Percentiles rank a stretch among this genome's conserved stretches.
These are phyloP conservation scores for Neospermospora avenae DNA, from an alignment of 2,329 filamentous ascomycete genomes.

Conservation along the genomic window DNA sequence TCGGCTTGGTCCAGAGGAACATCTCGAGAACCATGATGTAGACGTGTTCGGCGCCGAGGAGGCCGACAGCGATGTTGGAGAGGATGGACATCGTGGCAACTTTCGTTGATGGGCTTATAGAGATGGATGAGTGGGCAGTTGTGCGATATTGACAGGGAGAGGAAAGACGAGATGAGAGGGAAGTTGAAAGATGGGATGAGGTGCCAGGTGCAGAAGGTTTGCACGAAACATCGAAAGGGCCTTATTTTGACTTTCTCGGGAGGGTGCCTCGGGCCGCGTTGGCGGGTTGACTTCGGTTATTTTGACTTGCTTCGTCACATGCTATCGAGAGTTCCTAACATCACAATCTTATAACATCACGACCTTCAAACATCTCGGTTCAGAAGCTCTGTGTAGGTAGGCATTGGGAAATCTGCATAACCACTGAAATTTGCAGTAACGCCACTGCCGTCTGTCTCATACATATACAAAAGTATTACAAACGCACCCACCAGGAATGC, in stretches of 20 bases:
- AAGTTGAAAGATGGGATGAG: background rate
- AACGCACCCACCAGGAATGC: constrained; percentile 4
- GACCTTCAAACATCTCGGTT: background rate
- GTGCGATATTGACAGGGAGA: too few relatives aligned
- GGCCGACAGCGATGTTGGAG: constrained; percentile 37
- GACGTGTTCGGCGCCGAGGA: constrained; percentile 43
- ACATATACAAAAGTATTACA: constrained; percentile 7
- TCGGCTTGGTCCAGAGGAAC: constrained; percentile 48
- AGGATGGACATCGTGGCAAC: constrained; percentile 40
- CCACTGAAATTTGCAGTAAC: background rate
- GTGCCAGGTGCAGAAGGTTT: background rate
- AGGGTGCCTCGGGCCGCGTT: too few relatives aligned
- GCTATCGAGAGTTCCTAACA: too few relatives aligned
- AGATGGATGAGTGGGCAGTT: too few relatives aligned
- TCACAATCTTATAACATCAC: background rate
- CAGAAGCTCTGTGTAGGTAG: background rate
- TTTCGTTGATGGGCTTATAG: too few relatives aligned
- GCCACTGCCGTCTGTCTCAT: background rate
- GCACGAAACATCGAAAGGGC: too few relatives aligned
- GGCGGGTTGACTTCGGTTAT: too few relatives aligned
- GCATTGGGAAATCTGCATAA: background rate
- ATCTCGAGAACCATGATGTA: constrained; percentile 50
- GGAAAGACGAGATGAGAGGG: background rate
- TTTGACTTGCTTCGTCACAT: too few relatives aligned
- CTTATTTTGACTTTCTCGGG: too few relatives aligned